phyloP scores from a whole-genome alignment of 495 filamentous ascomycete genomes.

The Aspergillus egyptiacus region DNA sequence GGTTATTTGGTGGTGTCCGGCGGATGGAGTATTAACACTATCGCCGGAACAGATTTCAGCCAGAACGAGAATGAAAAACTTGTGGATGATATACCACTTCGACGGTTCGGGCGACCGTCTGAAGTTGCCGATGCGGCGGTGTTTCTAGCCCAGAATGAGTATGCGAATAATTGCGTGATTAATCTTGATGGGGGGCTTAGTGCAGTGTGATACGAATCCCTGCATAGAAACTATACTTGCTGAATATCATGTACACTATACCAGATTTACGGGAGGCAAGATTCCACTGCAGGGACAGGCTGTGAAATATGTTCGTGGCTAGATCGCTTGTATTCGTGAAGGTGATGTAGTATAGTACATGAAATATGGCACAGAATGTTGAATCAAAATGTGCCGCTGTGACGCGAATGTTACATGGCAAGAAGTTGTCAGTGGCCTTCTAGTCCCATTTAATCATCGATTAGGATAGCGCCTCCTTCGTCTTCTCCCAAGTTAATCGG shows the following conservation, averaged over 20 bases:
- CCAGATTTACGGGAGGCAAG: not conserved
- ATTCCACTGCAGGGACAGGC: not conserved
- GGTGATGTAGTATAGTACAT: constrained; percentile 10
- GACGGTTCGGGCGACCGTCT: constrained; percentile 58
- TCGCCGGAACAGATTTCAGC: constrained; percentile 28
- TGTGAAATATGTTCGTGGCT: not conserved
- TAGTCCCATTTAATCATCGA: constrained; percentile 56
- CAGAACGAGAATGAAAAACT: constrained; percentile 27
- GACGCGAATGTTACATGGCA: not conserved
- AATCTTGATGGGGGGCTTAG: constrained; percentile 83
- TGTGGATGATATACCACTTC: constrained; percentile 53
- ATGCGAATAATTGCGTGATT: constrained; percentile 78
- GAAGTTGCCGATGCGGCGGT: constrained; percentile 78
- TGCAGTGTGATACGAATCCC: constrained; percentile 41
- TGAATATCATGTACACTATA: no score
- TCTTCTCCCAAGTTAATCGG: constrained; percentile 51
- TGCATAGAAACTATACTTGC: not conserved
- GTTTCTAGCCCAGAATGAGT: constrained; percentile 71
- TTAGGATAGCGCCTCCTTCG: constrained; percentile 63
- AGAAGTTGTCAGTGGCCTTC: constrained; percentile 1
- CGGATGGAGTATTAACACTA: not conserved
- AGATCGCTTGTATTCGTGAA: constrained; percentile 2
- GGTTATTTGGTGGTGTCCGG: no score
- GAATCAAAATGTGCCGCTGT: not conserved
- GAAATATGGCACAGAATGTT: not conserved